Evolutionary conservation across 331 rosid species (phyloP).

Genomic region (Telfairia occidentalis): DNA sequence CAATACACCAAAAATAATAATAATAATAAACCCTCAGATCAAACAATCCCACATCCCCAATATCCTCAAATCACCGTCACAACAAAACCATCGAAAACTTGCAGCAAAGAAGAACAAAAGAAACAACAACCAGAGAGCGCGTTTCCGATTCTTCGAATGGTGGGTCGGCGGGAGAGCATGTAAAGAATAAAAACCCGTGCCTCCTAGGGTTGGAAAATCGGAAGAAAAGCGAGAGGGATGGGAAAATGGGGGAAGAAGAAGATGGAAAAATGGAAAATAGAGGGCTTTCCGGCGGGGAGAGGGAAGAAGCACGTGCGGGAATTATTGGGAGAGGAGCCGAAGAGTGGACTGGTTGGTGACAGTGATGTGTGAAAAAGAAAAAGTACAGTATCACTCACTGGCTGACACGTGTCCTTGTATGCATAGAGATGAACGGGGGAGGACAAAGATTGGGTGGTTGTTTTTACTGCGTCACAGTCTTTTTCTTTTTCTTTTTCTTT

Average conservation of each 20-base stretch:
- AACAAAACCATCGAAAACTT: background rate
- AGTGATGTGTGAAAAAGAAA: slow-evolving; percentile 16
- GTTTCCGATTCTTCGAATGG: background rate
- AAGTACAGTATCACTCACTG: background rate
- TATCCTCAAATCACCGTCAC: background rate
- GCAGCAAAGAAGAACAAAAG: too few relatives aligned
- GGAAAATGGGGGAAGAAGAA: background rate
- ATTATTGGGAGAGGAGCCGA: background rate
- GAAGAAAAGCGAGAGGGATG: too few relatives aligned
- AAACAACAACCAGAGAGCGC: background rate
- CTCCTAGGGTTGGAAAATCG: too few relatives aligned
- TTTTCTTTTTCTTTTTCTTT: background rate
- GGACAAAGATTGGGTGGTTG: background rate
- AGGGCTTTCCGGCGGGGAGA: slow-evolving; percentile 43
- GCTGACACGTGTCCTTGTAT: slow-evolving; percentile 37
- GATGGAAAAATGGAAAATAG: background rate
- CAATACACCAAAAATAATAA: background rate
- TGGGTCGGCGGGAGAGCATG: background rate
- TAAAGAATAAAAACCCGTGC: too few relatives aligned
- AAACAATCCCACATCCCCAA: background rate
- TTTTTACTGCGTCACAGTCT: slow-evolving; percentile 10
- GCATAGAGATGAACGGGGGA: background rate
- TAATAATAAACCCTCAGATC: background rate
- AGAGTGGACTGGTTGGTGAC: slow-evolving; percentile 19
- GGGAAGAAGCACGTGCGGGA: slow-evolving; percentile 46